Evolutionary conservation across 106 monocot species (phyloP), one percentile per base, ranked within the genome.

Genomic region (Dendrobium chrysotoxum): DNA sequence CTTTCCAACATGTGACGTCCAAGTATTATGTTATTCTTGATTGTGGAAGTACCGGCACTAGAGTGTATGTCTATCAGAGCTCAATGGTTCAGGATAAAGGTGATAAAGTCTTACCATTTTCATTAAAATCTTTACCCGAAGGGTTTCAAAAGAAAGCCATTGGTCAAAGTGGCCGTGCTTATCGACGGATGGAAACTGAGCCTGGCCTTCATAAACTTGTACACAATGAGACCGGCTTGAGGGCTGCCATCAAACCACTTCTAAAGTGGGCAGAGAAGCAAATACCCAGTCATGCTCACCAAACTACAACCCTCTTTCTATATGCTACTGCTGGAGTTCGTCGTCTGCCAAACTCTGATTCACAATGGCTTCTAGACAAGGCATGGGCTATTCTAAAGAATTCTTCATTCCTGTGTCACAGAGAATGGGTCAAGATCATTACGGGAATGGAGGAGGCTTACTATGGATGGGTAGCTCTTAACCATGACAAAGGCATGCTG

Each of bases 391-490:
- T 98, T 87, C 45, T 98, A 78, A 95, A 89, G 84, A 87, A 88
- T 40, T 98, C 94, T 20, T 91, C 94, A 23, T 98, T 98, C 79
- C 83, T 81, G 26, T 92, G 94, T 40, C 83, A 75, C n/a, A 88
- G 89, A 85, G 89, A 88, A 18, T 85, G 94, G 90, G 86, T 98
- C 20, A 94, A 95, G 82, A 89, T 85, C 47, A 91, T 95, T 53
- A 89, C 83, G 72, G 98, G 98, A 28, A 91, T 92, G 90, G 98
- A 98, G 79, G 98, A 98, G 87, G 98, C 98, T 44, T 98, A 92
- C 80, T 98, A 91, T 88, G 98, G 98, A 72, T 98, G 98, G 98
- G 88, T 98, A 82, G 98, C 94, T 84, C 84, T 98, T 38, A 98
- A 98, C 75, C 86, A 92, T 81, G 88, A 89, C 26, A 91, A 83